A percentile compares a stretch with the other conserved stretches of the same genome.
These are phyloP conservation scores for Aspergillus neotritici DNA, from an alignment of 2,329 filamentous ascomycete genomes.

Conservation along the genomic window DNA sequence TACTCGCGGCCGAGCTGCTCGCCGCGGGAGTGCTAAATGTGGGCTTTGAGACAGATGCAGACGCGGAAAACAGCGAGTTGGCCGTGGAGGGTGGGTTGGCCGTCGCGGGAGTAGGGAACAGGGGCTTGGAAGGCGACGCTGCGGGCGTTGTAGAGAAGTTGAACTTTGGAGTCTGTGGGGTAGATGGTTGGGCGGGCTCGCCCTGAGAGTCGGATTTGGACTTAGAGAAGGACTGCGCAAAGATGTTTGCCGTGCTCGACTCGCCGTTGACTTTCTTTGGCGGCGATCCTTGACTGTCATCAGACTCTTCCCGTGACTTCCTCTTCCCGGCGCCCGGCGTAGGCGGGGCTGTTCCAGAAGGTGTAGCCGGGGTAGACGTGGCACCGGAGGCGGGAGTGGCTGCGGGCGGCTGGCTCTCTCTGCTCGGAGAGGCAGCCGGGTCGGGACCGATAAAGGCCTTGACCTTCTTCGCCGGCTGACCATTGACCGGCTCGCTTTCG, in stretches of 20 bases:
- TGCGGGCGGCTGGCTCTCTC: not conserved
- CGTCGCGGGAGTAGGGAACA: constrained; percentile 11
- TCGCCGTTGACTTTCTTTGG: constrained; percentile 19
- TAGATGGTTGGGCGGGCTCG: constrained; percentile 15
- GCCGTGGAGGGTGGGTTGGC: constrained; percentile 9
- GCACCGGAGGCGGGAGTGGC: constrained; percentile 2
- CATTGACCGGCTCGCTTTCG: constrained; percentile 11
- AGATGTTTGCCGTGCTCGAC: constrained; percentile 27
- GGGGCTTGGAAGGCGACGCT: constrained; percentile 18
- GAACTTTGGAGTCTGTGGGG: constrained; percentile 13
- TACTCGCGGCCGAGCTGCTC: constrained; percentile 5
- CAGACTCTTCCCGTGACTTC: constrained; percentile 16
- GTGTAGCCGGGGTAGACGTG: constrained; percentile 13
- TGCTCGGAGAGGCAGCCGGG: not conserved
- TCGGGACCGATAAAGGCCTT: constrained; percentile 11
- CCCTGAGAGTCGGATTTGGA: constrained; percentile 15
- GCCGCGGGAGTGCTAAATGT: constrained; percentile 9
- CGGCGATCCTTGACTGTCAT: constrained; percentile 7
- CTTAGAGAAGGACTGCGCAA: constrained; percentile 25
- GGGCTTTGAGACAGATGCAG: constrained; percentile 11
- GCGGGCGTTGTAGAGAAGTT: constrained; percentile 18
- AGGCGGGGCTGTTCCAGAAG: constrained; percentile 12
- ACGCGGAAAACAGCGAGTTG: constrained; percentile 8
- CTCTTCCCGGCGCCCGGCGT: constrained; percentile 13
- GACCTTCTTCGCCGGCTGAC: constrained; percentile 18